These are phyloP conservation scores for Lentinula detonsa DNA, from an alignment of 768 basidiomycete species.

Conservation along the genomic window DNA sequence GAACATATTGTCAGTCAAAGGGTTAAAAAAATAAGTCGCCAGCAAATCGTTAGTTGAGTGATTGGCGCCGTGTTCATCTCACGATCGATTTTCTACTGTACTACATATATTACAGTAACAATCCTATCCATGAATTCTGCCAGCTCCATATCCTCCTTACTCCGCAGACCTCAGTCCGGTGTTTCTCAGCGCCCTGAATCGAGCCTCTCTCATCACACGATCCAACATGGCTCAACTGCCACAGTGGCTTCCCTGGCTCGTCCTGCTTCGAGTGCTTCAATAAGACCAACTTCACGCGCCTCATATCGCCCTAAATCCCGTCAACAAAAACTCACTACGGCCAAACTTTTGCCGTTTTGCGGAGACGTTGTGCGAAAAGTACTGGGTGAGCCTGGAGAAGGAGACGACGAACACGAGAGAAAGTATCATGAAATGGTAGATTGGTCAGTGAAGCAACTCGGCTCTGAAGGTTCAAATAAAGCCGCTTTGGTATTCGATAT, in stretches of 20 bases:
- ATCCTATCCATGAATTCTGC: background rate
- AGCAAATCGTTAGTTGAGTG: too few species aligned
- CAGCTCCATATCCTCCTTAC: background rate
- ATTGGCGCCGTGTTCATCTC: too few species aligned
- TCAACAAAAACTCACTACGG: slow-evolving; percentile 32
- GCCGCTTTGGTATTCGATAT: slow-evolving; percentile 55
- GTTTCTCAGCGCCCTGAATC: background rate
- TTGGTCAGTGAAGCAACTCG: slow-evolving; percentile 40
- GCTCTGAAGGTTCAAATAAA: slow-evolving; percentile 42
- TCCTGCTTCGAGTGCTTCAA: slow-evolving; percentile 29
- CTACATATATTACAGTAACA: too few species aligned
- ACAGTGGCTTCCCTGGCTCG: background rate
- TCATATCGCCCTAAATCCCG: slow-evolving; percentile 43
- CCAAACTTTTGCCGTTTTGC: slow-evolving; percentile 48
- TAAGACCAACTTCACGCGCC: slow-evolving; percentile 35
- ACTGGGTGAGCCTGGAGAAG: slow-evolving; percentile 17
- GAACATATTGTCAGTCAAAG: too few species aligned
- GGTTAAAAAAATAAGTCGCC: too few species aligned
- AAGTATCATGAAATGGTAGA: slow-evolving; percentile 47
- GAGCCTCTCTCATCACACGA: background rate
- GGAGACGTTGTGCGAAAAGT: slow-evolving; percentile 41
- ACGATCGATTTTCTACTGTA: too few species aligned
- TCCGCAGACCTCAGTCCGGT: background rate
- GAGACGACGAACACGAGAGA: slow-evolving; percentile 33
- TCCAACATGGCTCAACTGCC: background rate